These are phyloP conservation scores for Lophiotrema nucula DNA, from an alignment of 495 filamentous ascomycete genomes.

Conservation along the genomic window DNA sequence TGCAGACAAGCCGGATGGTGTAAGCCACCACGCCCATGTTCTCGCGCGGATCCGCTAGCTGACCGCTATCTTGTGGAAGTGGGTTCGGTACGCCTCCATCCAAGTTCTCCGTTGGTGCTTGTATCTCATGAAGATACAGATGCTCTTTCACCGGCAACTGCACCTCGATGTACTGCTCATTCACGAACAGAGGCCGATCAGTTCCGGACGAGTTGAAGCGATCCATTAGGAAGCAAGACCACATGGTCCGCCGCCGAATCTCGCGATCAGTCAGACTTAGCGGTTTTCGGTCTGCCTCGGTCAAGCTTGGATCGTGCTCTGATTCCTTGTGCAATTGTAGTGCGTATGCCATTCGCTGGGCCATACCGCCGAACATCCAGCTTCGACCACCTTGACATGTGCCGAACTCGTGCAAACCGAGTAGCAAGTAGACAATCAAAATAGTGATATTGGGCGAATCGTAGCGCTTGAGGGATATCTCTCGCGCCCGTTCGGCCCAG, in stretches of 20 bases:
- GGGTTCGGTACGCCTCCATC: conserved; percentile 70
- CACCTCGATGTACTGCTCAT: conserved; percentile 83
- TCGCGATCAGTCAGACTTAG: conserved; percentile 91
- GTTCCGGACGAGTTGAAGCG: conserved; percentile 95
- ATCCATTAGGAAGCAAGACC: conserved; percentile 97
- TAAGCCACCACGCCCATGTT: conserved; percentile 96
- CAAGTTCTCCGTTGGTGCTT: conserved; percentile 81
- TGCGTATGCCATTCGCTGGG: conserved; percentile 94
- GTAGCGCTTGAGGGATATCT: conserved; percentile 80
- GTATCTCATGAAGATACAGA: conserved; percentile 87
- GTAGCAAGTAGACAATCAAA: conserved; percentile 78
- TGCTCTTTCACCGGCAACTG: conserved; percentile 89
- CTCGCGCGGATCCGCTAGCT: conserved; percentile 65
- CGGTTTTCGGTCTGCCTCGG: conserved; percentile 60
- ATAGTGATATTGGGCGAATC: conserved; percentile 97
- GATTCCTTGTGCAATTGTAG: conserved; percentile 90
- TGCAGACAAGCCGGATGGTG: conserved; percentile 77
- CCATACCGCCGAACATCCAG: conserved; percentile 93
- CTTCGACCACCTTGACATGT: conserved; percentile 94
- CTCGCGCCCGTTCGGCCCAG: conserved; percentile 81
- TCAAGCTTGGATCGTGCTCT: conserved; percentile 73
- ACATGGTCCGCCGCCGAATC: conserved; percentile 91
- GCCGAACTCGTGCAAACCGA: conserved; percentile 93
- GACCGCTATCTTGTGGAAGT: conserved; percentile 58
- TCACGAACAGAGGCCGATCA: conserved; percentile 86